Conservation (phyloP, 805 yeast species). For the Yamadazyma kitorensis region DNA sequence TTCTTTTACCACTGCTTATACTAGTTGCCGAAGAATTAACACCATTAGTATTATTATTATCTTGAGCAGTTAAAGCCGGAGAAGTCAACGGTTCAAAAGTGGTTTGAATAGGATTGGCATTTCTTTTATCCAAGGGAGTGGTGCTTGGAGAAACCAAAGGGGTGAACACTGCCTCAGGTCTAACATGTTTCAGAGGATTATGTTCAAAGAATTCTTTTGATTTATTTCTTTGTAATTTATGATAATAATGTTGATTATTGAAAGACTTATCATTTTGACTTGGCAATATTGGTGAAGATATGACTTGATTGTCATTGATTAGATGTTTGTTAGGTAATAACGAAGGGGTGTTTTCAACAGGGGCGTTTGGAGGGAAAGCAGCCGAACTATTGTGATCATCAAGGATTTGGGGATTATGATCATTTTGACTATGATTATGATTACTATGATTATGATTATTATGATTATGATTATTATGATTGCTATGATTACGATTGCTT, state of each 20-base stretch:
- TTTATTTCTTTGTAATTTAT: constrained; percentile 22
- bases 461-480: too few species aligned
- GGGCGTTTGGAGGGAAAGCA: constrained; percentile 14
- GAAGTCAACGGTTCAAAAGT: constrained; percentile 59
- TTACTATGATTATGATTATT: too few species aligned
- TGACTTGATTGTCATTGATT: constrained; percentile 8
- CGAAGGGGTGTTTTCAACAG: constrained; percentile 11
- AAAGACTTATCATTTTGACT: constrained; percentile 40
- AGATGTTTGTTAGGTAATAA: constrained; percentile 10
- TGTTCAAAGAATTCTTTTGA: constrained; percentile 15
- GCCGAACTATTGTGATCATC: constrained; percentile 7
- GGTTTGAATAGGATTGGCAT: constrained; percentile 23
- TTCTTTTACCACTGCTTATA: constrained; percentile 23
- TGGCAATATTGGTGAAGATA: constrained; percentile 38
- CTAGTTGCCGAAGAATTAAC: constrained; percentile 1
- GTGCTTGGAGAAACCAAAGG: constrained; percentile 78
- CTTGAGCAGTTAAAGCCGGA: constrained; percentile 58
- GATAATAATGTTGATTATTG: constrained; percentile 40
- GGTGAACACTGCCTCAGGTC: constrained; percentile 65
- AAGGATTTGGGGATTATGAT: too few species aligned
- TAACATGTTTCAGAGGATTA: constrained; percentile 30
- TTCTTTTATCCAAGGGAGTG: constrained; percentile 51
- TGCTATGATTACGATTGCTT: too few species aligned
- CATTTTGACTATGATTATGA: too few species aligned
- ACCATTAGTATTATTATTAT: background rate